Evolutionary conservation across 2,329 filamentous ascomycete genomes (phyloP), one percentile per base, ranked within the genome.

Genomic region (Simplicillium sp.): DNA sequence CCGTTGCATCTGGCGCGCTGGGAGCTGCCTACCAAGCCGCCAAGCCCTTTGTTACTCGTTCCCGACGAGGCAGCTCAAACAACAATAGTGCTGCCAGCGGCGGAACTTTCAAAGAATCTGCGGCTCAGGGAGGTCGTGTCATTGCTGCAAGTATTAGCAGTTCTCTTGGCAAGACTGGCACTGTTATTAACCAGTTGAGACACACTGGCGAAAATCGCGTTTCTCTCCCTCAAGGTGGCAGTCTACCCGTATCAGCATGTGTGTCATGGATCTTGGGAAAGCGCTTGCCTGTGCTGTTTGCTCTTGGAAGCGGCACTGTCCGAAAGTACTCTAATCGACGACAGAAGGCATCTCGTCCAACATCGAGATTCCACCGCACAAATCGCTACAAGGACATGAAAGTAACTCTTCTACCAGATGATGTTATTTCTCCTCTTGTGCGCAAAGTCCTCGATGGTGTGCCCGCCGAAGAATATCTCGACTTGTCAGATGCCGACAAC

Each of bases 201-300:
- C 83, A 87, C 50, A 84, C 77, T 0, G 80, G 80, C 11, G 84
- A 87, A 55, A 87, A 86, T 58, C 77, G 86, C 46, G 73, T 88
- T 34, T 75, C 82, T 36, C 66, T 87, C 25, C 84, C 83, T 11
- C 62, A 66, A 11, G 71, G 74, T 36, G 57, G 68, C n/a, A 58
- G 59, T 18, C 64, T 68, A 12, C 75, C 79, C 2, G 71, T 71
- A 2, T 66, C 72, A 7, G 68, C 72, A 3, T 85, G 81, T 51
- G 73, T 84, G 3, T 66, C 71, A 2, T 84, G 84, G 77, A 66
- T 84, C 36, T 74, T 71, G 18, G 74, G 77, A 29, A 77, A 71
- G 50, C 77, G 71, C 44, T 71, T 74, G 29, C 77, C 80, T 42
- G 71, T 70, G 4, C 67, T 90, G 15, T 81, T 76, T 40, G 73